These are phyloP conservation scores for Suhomyces terraborum DNA, from an alignment of 1,139 yeast genomes.

Conservation along the genomic window DNA sequence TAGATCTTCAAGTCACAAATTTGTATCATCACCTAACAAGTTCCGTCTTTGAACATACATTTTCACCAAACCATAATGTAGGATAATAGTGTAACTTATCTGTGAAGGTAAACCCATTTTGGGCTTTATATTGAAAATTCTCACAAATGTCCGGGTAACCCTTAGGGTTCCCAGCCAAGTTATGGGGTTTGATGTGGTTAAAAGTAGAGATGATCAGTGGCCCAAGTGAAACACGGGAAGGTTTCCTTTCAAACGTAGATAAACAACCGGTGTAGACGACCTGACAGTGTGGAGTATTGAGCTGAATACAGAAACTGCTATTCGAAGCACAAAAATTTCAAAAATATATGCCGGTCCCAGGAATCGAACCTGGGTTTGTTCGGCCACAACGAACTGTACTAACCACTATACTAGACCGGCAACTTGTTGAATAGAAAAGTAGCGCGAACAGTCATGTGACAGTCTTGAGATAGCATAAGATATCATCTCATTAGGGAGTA, in stretches of 20 bases:
- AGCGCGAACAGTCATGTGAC: neutral
- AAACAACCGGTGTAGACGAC: too few species aligned
- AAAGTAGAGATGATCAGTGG: slow-evolving; percentile 8
- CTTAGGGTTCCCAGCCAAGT: slow-evolving; percentile 5
- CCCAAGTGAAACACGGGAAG: slow-evolving; percentile 31
- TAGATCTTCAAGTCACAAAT: slow-evolving; percentile 56
- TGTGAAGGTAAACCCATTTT: neutral
- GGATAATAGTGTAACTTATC: neutral
- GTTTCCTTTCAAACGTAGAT: too few species aligned
- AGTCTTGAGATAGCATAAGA: neutral
- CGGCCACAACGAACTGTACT: slow-evolving; percentile 52
- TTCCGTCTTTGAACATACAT: slow-evolving; percentile 10
- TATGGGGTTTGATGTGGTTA: too few species aligned
- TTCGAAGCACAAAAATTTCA: too few species aligned
- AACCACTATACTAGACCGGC: slow-evolving; percentile 50
- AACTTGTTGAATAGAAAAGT: slow-evolving; percentile 4
- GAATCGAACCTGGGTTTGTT: slow-evolving; percentile 50
- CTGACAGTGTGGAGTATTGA: too few species aligned
- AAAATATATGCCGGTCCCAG: slow-evolving; percentile 42
- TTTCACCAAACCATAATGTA: neutral
- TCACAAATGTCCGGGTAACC: slow-evolving; percentile 10
- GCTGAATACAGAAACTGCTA: too few species aligned
- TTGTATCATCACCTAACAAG: slow-evolving; percentile 45
- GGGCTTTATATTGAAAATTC: slow-evolving; percentile 7
- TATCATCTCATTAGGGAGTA: neutral